Evolutionary conservation across 2,329 filamentous ascomycete species (phyloP), one percentile per base, ranked within the genome.

Genomic region (Dothistroma pini): DNA sequence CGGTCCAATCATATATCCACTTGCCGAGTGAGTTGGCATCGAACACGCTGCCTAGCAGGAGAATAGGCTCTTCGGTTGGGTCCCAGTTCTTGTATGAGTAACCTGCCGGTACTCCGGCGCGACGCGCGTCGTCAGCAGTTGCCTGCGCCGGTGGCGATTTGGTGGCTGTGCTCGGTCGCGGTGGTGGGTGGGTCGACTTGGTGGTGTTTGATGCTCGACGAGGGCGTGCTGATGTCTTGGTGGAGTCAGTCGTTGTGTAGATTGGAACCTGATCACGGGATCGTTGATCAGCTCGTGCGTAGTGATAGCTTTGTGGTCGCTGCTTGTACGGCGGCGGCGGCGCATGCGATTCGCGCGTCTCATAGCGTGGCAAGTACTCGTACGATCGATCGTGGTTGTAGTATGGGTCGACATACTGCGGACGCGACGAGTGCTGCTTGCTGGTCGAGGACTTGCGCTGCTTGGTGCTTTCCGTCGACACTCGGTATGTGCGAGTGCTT

Each of bases 1-100:
- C 91, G 19, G 95, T 97, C 95, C 95, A 99, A 82, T 97, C 95
- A 78, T 96, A 99, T 73, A 99, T 96, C 95, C 95, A 99, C 79
- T 97, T 97, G 72, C 95, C 95, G 32, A 99, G 84, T 29, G 91
- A 96, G 83, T 97, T 97, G 72, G 93, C 91, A 74, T 97, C 95
- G 73, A 97, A 97, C 59, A 97, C 95, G 73, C 91, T 96, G 55
- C 95, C 95, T 22, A 97, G 84, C 29, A 99, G 85, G 74, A 97
- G 88, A 74, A 99, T 97, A 56, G 95, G 95, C 69, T 92, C 87
- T 80, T 97, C 93, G 31, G 86, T 87, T 0, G 93, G 93, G 75
- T 99, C 95, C 95, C 95, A 97, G 80, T 97, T 96, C 83, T 97
- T 97, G 74, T 93, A 86, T 29, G 91, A 96, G 80, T 96, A 99